Evolutionary conservation across 2,329 filamentous ascomycete genomes (phyloP), one percentile per base, ranked within the genome.

Genomic region (Emmonsiellopsis sp.): DNA sequence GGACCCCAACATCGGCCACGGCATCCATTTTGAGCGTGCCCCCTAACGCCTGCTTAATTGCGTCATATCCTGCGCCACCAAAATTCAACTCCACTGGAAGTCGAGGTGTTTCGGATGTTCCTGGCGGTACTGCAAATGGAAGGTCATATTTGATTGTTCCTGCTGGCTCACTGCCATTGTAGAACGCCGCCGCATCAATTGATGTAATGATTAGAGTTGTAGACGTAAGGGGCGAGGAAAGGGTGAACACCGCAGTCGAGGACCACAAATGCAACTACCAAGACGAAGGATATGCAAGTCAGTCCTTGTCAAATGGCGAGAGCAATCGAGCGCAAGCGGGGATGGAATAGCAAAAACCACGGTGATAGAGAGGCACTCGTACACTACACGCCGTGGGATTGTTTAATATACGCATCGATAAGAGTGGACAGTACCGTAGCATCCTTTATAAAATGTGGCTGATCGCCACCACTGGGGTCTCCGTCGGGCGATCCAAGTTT

Each of bases 131-230:
- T 2, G 82, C 79, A 63, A 97, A 92, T 0, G 87, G 82, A 13
- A 82, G 66, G 40, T 85, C 77, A 65, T 93, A 89, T 26, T 85
- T 61, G 54, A 97, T 96, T 30, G 77, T 80, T 1, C 91, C 93
- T 0, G 95, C 77, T 1, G 83, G 79, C 51, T 92, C 83, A 7
- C 84, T 87, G 56, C 87, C 81, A 58, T 95, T 89, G 69, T 95
- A 94, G 57, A 83, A 86, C 0, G 93, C 90, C 1, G 86, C 89
- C 6, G 92, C 92, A 63, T 95, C 86, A 62, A 97, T 80, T 50
- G 77, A 79, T 38, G 89, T 88, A 57, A 98, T 80, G 61, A 83
- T 87, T 15, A 97, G 71, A 0, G 83, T 89, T 50, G 86, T 86
- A 54, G 83, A 75, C 41, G 76, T 72, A 7, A 97, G 75, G 0